Evolutionary conservation across 495 filamentous ascomycete genomes (phyloP).

Genomic region (Hyaloscypha finlandica): DNA sequence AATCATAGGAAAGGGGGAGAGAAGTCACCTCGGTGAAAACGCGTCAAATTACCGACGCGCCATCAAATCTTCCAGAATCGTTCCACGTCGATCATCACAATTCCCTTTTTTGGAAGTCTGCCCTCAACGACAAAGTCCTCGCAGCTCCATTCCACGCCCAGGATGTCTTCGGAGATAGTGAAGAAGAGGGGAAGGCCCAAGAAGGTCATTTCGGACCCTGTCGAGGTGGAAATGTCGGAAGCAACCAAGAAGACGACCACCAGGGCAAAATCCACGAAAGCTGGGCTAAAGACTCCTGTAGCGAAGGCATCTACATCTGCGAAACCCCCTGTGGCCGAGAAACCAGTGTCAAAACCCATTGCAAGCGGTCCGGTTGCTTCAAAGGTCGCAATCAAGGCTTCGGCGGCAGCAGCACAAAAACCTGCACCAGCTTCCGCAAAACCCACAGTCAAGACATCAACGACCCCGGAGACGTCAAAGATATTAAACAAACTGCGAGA

Average conservation of each 20-base stretch:
- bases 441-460: slow-evolving; percentile 1
- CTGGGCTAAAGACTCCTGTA: slow-evolving; percentile 16
- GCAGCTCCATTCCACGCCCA: not conserved
- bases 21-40: slow-evolving; percentile 12
- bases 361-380: not conserved
- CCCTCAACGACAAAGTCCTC: not conserved
- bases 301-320: slow-evolving; percentile 14
- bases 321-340: slow-evolving; percentile 12
- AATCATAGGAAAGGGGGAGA: not conserved
- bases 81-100: slow-evolving; percentile 8
- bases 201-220: slow-evolving; percentile 30
- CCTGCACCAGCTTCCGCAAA: slow-evolving; percentile 1
- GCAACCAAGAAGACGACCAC: slow-evolving; percentile 21
- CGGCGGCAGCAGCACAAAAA: not conserved
- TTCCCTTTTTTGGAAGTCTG: slow-evolving; percentile 8
- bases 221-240: slow-evolving; percentile 24
- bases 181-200: slow-evolving; percentile 34
- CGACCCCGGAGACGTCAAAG: slow-evolving; percentile 25
- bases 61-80: slow-evolving; percentile 2
- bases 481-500: slow-evolving; percentile 27
- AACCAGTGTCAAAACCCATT: slow-evolving; percentile 7
- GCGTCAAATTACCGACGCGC: slow-evolving; percentile 24
- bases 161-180: slow-evolving; percentile 30
- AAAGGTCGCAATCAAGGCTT: not conserved
- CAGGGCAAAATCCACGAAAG: slow-evolving; percentile 30